Conservation (phyloP, 495 filamentous ascomycete species). For the Lepidopterella palustris region DNA sequence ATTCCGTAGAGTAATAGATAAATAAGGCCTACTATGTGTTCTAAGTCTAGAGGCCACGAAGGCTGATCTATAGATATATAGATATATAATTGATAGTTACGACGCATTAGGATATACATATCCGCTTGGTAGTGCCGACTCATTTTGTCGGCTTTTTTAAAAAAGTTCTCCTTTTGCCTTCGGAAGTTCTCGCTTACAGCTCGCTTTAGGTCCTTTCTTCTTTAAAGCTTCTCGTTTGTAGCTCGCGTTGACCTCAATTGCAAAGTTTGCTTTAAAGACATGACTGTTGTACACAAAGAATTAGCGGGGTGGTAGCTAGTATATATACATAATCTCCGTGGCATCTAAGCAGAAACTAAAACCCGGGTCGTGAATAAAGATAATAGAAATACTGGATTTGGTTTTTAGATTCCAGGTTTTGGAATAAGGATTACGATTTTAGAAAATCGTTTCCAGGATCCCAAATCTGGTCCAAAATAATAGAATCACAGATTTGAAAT, state of each 20-base stretch:
- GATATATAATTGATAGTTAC: conserved; percentile 5
- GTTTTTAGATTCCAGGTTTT: too few species aligned
- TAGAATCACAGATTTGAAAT: too few species aligned
- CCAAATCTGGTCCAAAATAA: too few species aligned
- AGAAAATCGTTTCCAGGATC: too few species aligned
- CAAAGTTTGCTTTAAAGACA: neutral
- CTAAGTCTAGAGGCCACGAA: conserved; percentile 5
- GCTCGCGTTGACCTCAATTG: neutral
- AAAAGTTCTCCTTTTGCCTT: neutral
- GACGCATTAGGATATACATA: conserved; percentile 1
- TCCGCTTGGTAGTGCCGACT: neutral
- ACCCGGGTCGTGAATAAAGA: too few species aligned
- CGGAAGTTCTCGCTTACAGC: neutral
- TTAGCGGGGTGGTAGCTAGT: too few species aligned
- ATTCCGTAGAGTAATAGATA: neutral
- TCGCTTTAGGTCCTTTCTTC: neutral
- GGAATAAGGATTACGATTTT: too few species aligned
- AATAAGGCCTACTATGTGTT: neutral
- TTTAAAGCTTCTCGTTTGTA: too few species aligned
- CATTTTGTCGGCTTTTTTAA: neutral
- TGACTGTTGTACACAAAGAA: too few species aligned
- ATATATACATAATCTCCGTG: too few species aligned
- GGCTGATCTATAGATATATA: conserved; percentile 3
- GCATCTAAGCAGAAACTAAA: too few species aligned
- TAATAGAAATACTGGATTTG: too few species aligned